Conservation (phyloP, 164 flowering plant genomes). For the Euptelea pleiosperma region DNA sequence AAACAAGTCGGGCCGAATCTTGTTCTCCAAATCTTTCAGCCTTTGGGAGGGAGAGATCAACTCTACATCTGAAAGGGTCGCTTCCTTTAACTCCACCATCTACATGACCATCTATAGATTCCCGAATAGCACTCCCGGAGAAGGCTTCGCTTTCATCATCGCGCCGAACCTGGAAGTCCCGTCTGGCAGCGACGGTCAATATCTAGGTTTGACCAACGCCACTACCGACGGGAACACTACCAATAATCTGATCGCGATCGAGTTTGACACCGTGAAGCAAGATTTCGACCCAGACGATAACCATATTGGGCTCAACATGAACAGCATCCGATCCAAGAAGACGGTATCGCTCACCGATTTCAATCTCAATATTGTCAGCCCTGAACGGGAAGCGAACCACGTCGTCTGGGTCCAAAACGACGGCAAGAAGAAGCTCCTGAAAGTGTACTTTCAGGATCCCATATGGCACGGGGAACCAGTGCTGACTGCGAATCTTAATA, state of each 20-base stretch:
- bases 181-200: constrained; percentile 40
- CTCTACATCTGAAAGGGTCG: constrained; percentile 14
- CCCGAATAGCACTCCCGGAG: constrained; percentile 27
- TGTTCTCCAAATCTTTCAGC: constrained; percentile 15
- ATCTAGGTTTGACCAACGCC: constrained; percentile 56
- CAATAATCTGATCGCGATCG: constrained; percentile 54
- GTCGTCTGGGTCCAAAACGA: constrained; percentile 56
- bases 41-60: constrained; percentile 19
- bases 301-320: constrained; percentile 58
- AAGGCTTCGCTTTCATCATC: constrained; percentile 63
- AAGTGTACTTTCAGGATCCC: constrained; percentile 40
- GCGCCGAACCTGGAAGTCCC: constrained; percentile 40
- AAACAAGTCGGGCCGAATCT: constrained; percentile 32
- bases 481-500: constrained; percentile 25
- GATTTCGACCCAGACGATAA: constrained; percentile 53
- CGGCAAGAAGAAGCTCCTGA: constrained; percentile 26
- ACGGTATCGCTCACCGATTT: constrained; percentile 23
- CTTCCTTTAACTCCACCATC: constrained; percentile 49
- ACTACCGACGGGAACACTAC: constrained; percentile 30
- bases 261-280: constrained; percentile 55
- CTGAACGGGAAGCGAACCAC: too few relatives aligned
- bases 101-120: constrained; percentile 35
- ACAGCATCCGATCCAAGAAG: constrained; percentile 33
- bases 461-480: constrained; percentile 39
- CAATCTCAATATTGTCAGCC: constrained; percentile 24